Conservation (phyloP, 352 stramenopile genomes). For the Pythium aphanidermatum region DNA sequence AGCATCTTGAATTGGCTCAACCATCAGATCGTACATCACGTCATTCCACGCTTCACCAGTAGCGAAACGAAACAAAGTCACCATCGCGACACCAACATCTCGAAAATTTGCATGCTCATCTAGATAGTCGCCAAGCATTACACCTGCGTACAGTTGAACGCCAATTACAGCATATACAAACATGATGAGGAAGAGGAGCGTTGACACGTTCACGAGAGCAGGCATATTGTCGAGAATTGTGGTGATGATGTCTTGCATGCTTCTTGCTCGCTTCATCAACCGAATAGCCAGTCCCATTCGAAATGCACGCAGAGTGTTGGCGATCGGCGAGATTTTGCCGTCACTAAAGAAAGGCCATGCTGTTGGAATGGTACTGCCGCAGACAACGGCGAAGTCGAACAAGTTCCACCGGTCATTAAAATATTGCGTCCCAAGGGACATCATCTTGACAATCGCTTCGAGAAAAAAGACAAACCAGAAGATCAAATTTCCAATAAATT, state of each 20-base stretch:
- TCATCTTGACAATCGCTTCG: slow-evolving; percentile 57
- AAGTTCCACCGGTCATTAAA: slow-evolving; percentile 58
- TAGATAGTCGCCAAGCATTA: slow-evolving; percentile 46
- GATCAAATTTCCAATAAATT: slow-evolving; percentile 27
- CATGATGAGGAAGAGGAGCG: slow-evolving; percentile 60
- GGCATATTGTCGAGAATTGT: slow-evolving; percentile 70
- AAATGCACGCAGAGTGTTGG: slow-evolving; percentile 54
- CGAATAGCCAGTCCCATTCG: slow-evolving; percentile 48
- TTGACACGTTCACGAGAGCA: slow-evolving; percentile 69
- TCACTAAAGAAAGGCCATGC: slow-evolving; percentile 33
- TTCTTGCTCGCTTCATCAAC: slow-evolving; percentile 42
- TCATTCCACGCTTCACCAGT: slow-evolving; percentile 76
- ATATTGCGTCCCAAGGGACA: slow-evolving; percentile 54
- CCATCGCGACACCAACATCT: slow-evolving; percentile 36
- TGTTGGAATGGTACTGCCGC: slow-evolving; percentile 33
- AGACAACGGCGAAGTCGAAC: slow-evolving; percentile 61
- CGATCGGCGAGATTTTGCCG: slow-evolving; percentile 38
- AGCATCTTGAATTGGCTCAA: slow-evolving; percentile 19
- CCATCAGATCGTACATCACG: slow-evolving; percentile 74
- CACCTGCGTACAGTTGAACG: slow-evolving; percentile 61
- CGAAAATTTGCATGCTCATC: slow-evolving; percentile 65
- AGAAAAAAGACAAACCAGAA: slow-evolving; percentile 57
- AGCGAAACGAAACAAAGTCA: slow-evolving; percentile 59
- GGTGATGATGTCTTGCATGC: slow-evolving; percentile 55
- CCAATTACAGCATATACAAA: slow-evolving; percentile 79